Evolutionary conservation across 75 land plant species (phyloP), one percentile per base, ranked within the genome.

Genomic region (Pinus albicaulis): DNA sequence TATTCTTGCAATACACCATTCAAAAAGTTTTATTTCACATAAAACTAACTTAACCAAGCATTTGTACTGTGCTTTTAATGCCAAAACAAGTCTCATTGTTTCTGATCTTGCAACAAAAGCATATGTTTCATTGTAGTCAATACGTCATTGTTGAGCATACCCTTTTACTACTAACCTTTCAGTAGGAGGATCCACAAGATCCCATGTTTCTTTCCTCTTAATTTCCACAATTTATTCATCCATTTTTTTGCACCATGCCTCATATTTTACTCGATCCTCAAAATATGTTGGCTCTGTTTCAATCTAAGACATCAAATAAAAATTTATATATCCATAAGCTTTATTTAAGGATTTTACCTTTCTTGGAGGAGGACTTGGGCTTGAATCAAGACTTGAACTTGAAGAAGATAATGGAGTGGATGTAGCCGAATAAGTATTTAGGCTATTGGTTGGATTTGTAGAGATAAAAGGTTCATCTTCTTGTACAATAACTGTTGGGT

Each of bases 81-180:
- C 68, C 11, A 76, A 25, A 58, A 80, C 19, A 23, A 0, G 20
- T 16, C 73, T 69, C 6, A 68, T 56, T 28, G 73, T 80, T 13
- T 74, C 53, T 0, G 69, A 28, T 1, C 28, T 0, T 28, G 28
- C 28, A 28, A 28, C 28, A 28, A 28, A 1, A 28, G 1, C 28
- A 75, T 68, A 81, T 44, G 58, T 57, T 71, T 81, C 78, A 23
- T 31, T 24, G 58, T 76, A 81, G 58, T 81, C 64, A 2, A 76
- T 59, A n/a, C 74, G 56, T 57, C 0, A 55, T 38, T 57, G 17
- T 48, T 74, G 31, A 16, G 25, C 38, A 24, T 65, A 79, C 1
- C 76, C 80, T 48, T 73, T 79, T 48, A 59, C 77, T 11, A 80
- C 77, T 8, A 75, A 57, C 1, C 38, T 22, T 22, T 53, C 61